Percentiles rank a stretch among this genome's conserved stretches.
Conservation (phyloP, 257 asterid species). For the Jacaranda copaia region DNA sequence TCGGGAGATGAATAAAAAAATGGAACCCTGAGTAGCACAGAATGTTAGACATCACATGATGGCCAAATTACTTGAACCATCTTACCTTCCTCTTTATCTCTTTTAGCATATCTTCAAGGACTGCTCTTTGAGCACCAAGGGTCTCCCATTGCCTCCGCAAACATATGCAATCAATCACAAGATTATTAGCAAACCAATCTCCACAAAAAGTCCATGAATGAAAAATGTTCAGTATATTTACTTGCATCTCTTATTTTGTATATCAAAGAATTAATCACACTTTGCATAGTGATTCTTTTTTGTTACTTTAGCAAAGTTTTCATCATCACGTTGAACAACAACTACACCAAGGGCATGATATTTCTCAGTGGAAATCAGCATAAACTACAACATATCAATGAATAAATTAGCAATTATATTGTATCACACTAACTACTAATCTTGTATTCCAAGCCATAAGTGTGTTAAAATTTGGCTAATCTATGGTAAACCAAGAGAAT, state of each 20-base stretch:
- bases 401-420: background rate
- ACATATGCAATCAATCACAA: slow-evolving; percentile 34
- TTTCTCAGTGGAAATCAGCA: slow-evolving; percentile 25
- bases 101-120: slow-evolving; percentile 98
- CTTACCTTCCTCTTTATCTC: slow-evolving; percentile 97
- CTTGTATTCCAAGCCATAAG: slow-evolving; percentile 23
- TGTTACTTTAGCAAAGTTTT: slow-evolving; percentile 5
- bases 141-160: slow-evolving; percentile 90
- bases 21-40: slow-evolving; percentile 11
- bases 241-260: slow-evolving; percentile 20
- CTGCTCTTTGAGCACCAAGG: slow-evolving; percentile 98
- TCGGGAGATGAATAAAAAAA: slow-evolving; percentile 28
- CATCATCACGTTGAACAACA: slow-evolving; percentile 19
- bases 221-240: slow-evolving; percentile 1
- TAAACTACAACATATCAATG: slow-evolving; percentile 3
- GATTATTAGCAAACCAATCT: slow-evolving; percentile 17
- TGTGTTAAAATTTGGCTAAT: background rate
- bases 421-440: slow-evolving; percentile 2
- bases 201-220: background rate
- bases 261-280: background rate
- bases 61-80: slow-evolving; percentile 29
- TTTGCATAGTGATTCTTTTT: background rate
- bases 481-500: background rate
- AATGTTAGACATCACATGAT: slow-evolving; percentile 9
- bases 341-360: background rate